phyloP scores from a whole-genome alignment of 495 filamentous ascomycete species.

The Xylaria palmicola region DNA sequence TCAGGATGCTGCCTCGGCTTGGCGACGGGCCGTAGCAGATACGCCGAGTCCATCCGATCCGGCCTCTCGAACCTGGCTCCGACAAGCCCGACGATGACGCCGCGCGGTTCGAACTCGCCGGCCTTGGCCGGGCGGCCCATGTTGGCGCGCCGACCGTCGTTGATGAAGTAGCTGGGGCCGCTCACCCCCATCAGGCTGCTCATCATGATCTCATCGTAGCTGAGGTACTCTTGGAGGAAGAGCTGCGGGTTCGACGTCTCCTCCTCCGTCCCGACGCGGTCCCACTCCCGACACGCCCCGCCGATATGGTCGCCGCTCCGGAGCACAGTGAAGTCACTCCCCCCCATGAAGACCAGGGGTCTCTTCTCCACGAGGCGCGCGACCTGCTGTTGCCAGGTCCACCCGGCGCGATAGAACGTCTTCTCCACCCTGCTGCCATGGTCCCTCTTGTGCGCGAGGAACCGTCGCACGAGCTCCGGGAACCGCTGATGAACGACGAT shows the following conservation, averaged over 20 bases:
- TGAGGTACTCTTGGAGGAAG: conserved; percentile 20
- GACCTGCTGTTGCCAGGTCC: conserved; percentile 22
- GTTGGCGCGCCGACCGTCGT: conserved; percentile 24
- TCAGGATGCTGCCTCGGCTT: conserved; percentile 13
- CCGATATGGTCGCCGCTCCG: conserved; percentile 3
- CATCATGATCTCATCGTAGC: conserved; percentile 35
- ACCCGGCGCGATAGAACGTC: conserved; percentile 14
- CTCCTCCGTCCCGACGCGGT: conserved; percentile 20
- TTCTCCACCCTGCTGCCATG: conserved; percentile 17
- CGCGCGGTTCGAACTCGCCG: conserved; percentile 22
- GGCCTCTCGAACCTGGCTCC: conserved; percentile 27
- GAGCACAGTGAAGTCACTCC: conserved; percentile 19
- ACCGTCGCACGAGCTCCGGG: conserved; percentile 20
- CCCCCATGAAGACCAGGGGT: conserved; percentile 18
- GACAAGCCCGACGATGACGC: conserved; percentile 31
- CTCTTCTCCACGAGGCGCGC: conserved; percentile 26
- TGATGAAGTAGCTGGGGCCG: conserved; percentile 30
- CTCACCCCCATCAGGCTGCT: conserved; percentile 29
- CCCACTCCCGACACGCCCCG: conserved; percentile 18
- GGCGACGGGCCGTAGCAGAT: conserved; percentile 1
- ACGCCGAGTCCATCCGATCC: conserved; percentile 22
- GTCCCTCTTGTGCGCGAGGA: conserved; percentile 23
- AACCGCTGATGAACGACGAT: conserved; percentile 24
- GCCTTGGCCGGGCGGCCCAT: background rate
- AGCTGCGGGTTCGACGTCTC: conserved; percentile 1